A percentile compares a stretch with the other conserved stretches of the same genome.
These are phyloP conservation scores for Acanthamoeba healyi DNA, from an alignment of 208 protist genomes.

Conservation along the genomic window DNA sequence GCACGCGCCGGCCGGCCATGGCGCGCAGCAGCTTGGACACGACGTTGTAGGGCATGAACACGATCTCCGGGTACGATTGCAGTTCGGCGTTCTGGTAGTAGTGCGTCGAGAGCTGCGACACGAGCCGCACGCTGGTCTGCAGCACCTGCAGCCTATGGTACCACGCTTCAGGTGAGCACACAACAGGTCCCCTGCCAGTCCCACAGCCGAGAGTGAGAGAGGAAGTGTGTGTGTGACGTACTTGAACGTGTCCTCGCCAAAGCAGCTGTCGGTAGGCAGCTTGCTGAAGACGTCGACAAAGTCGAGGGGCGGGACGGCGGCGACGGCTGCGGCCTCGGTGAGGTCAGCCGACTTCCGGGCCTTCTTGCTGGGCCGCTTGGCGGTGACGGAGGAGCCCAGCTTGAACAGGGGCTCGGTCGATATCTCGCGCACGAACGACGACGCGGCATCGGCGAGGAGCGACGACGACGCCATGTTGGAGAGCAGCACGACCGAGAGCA, in stretches of 20 bases:
- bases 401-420: background rate
- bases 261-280: background rate
- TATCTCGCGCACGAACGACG: background rate
- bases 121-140: background rate
- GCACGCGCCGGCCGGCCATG: background rate
- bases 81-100: constrained; percentile 23
- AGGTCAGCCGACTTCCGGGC: background rate
- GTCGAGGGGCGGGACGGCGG: background rate
- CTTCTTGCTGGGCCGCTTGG: background rate
- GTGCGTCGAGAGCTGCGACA: constrained; percentile 39
- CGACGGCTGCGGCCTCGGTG: background rate
- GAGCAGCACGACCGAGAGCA: background rate
- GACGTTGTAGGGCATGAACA: background rate
- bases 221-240: background rate
- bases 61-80: constrained; percentile 31
- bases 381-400: background rate
- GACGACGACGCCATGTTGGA: background rate
- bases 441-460: background rate
- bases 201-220: too few species aligned
- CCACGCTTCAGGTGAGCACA: too few species aligned
- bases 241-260: background rate
- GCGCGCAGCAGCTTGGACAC: constrained; percentile 37
- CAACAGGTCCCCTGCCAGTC: too few species aligned
- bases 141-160: background rate
- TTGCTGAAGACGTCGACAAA: background rate